phyloP scores from a whole-genome alignment of 441 rosid genomes.

The Biscutella laevigata region DNA sequence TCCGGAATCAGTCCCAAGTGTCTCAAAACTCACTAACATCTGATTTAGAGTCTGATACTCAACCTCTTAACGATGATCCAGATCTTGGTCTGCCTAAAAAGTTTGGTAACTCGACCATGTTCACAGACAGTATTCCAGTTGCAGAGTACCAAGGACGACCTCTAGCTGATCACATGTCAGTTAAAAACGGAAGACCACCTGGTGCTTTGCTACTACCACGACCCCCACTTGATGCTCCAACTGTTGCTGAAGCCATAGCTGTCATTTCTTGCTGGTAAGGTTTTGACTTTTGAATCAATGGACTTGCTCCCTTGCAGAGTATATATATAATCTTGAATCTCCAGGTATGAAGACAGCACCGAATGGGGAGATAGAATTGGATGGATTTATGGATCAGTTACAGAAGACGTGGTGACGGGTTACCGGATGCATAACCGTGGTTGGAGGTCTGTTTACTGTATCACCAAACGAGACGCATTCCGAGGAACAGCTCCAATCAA shows the following conservation, averaged over 20 bases:
- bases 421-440: constrained; percentile 95
- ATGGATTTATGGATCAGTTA: constrained; percentile 95
- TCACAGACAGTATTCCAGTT: constrained; percentile 61
- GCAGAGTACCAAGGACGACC: constrained; percentile 91
- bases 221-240: constrained; percentile 77
- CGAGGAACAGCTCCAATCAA: constrained; percentile 89
- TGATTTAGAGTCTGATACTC: constrained; percentile 44
- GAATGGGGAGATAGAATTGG: constrained; percentile 88
- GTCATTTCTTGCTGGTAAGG: constrained; percentile 88
- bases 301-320: too few species aligned
- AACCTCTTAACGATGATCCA: constrained; percentile 56
- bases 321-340: too few species aligned
- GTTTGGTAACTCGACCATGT: constrained; percentile 67
- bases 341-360: constrained; percentile 70
- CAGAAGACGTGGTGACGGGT: constrained; percentile 93
- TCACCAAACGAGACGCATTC: constrained; percentile 81
- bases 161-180: constrained; percentile 70
- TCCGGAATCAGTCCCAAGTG: constrained; percentile 26
- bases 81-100: constrained; percentile 57
- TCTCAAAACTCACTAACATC: constrained; percentile 20
- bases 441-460: constrained; percentile 77
- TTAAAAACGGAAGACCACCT: constrained; percentile 85
- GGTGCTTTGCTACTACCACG: constrained; percentile 73
- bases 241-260: constrained; percentile 92
- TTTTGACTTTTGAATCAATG: background rate